phyloP scores from a whole-genome alignment of 116 monocot species.

The Papilionanthe hybrid region DNA sequence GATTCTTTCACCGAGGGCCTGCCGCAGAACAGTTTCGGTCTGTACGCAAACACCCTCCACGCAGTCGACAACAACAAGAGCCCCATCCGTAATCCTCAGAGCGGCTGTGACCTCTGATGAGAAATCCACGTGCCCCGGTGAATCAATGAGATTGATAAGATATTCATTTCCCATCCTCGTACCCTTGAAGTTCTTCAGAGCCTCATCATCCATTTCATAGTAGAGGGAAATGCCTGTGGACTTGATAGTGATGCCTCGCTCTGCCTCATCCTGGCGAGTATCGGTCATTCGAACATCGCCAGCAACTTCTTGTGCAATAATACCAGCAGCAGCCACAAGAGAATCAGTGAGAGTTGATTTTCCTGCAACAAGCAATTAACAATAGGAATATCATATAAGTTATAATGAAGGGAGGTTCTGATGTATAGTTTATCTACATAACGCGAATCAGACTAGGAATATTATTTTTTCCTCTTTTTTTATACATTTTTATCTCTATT shows the following conservation, averaged over 20 bases:
- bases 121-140: conserved; percentile 44
- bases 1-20: conserved; percentile 48
- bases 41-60: conserved; percentile 48
- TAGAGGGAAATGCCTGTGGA: conserved; percentile 43
- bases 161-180: conserved; percentile 37
- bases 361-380: conserved; percentile 15
- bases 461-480: too few relatives aligned
- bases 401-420: too few relatives aligned
- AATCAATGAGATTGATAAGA: conserved; percentile 42
- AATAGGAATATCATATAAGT: neutral
- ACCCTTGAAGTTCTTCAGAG: conserved; percentile 33
- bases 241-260: conserved; percentile 43
- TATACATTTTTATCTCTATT: too few relatives aligned
- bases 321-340: conserved; percentile 45
- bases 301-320: conserved; percentile 42
- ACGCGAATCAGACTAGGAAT: too few relatives aligned
- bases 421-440: too few relatives aligned
- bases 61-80: conserved; percentile 36
- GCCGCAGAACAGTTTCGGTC: conserved; percentile 43
- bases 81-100: conserved; percentile 40
- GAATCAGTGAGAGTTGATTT: conserved; percentile 44
- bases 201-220: conserved; percentile 27
- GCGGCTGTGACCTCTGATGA: conserved; percentile 42
- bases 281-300: conserved; percentile 49
- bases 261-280: conserved; percentile 39